Conservation (phyloP, 345 rosid genomes). For the Murraya paniculata region DNA sequence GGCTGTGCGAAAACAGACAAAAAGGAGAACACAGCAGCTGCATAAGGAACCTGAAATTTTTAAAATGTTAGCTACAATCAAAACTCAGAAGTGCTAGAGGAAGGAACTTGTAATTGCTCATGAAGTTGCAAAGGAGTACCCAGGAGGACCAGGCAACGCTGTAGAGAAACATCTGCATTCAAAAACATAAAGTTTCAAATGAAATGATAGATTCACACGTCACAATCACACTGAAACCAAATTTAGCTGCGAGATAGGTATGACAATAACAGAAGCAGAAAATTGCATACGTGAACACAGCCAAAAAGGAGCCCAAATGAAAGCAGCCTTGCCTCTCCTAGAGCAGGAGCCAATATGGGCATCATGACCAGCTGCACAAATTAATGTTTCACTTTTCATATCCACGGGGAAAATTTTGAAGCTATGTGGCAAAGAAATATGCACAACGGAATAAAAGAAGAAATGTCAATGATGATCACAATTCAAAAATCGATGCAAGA, state of each 20-base stretch:
- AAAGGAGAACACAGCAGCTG: conserved; percentile 59
- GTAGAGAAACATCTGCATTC: conserved; percentile 71
- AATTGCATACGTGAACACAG: conserved; percentile 59
- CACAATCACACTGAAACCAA: background rate
- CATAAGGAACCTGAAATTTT: conserved; percentile 70
- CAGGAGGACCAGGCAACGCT: conserved; percentile 80
- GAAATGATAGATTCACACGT: background rate
- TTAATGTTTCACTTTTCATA: conserved; percentile 1
- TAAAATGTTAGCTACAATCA: conserved; percentile 20
- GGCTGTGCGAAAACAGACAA: conserved; percentile 64
- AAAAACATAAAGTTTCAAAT: conserved; percentile 13
- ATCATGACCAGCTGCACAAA: conserved; percentile 62
- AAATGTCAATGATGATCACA: background rate
- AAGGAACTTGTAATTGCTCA: background rate
- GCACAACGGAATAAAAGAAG: background rate
- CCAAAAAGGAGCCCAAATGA: conserved; percentile 70
- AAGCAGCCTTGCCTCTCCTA: conserved; percentile 80
- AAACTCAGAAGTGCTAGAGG: background rate
- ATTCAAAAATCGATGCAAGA: background rate
- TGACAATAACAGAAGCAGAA: background rate
- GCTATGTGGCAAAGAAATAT: background rate
- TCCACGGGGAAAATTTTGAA: conserved; percentile 11
- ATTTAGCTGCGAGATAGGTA: background rate
- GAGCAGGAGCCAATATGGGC: conserved; percentile 68
- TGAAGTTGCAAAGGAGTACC: conserved; percentile 44